Percentiles rank a stretch among this genome's conserved stretches.
Evolutionary conservation across 352 stramenopile genomes (phyloP).

Genomic region (Globisporangium mamillatum): DNA sequence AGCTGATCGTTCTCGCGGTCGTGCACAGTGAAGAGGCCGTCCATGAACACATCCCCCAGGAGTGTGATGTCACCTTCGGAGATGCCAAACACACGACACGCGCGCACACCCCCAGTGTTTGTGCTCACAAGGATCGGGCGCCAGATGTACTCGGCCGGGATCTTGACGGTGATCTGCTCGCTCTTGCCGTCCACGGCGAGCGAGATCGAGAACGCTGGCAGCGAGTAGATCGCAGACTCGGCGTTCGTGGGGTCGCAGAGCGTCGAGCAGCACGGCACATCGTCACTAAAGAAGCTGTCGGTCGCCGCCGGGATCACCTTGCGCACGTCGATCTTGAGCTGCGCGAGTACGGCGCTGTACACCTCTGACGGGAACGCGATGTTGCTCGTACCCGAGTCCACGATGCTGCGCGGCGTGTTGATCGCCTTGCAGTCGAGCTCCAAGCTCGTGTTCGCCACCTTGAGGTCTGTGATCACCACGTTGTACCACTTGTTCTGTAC

Average conservation of each 20-base stretch:
- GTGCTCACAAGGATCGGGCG: conserved; percentile 61
- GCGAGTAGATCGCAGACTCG: conserved; percentile 52
- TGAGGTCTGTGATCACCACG: conserved; percentile 70
- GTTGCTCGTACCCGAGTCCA: conserved; percentile 82
- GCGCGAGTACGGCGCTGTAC: conserved; percentile 53
- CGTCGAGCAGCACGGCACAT: conserved; percentile 57
- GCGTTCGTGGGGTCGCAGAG: conserved; percentile 69
- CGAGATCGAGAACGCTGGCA: conserved; percentile 61
- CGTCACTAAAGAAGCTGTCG: conserved; percentile 71
- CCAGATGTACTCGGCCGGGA: conserved; percentile 83
- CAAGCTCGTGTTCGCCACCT: conserved; percentile 42
- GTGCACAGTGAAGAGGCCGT: conserved; percentile 80
- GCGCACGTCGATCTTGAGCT: conserved; percentile 54
- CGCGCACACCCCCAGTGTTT: conserved; percentile 28
- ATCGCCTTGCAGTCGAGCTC: conserved; percentile 55
- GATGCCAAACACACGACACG: conserved; percentile 78
- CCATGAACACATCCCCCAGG: conserved; percentile 84
- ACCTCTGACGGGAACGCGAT: conserved; percentile 68
- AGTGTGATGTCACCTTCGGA: conserved; percentile 74
- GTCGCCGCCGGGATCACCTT: conserved; percentile 36
- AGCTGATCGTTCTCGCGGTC: conserved; percentile 56
- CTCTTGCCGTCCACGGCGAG: conserved; percentile 47
- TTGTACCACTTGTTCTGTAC: conserved; percentile 80
- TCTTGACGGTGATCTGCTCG: conserved; percentile 69
- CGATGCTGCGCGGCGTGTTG: conserved; percentile 69